Evolutionary conservation across 1,139 yeast genomes (phyloP).

Genomic region (Keqinozyma sinolaborantium): DNA sequence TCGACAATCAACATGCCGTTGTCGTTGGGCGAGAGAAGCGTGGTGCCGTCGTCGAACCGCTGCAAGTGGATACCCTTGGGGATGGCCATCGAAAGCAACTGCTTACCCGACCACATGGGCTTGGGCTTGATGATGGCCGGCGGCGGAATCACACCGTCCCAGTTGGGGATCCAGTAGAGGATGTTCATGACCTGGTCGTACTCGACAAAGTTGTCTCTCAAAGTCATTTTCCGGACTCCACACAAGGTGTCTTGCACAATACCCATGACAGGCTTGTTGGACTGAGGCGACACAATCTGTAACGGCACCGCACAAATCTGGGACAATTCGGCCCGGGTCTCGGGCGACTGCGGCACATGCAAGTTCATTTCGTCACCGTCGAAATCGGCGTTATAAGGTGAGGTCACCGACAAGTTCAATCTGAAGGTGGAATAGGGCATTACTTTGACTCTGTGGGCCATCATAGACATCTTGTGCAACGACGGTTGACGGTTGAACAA

Average conservation of each 20-base stretch:
- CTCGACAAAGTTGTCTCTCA: conserved; percentile 84
- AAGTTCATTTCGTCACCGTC: conserved; percentile 99
- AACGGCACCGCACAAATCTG: conserved; percentile 96
- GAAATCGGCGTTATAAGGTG: conserved; percentile 99
- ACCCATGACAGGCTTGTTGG: conserved; percentile 99
- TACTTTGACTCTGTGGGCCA: conserved; percentile 99
- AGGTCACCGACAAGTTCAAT: conserved; percentile 91
- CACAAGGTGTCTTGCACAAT: conserved; percentile 98
- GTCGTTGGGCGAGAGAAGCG: conserved; percentile 82
- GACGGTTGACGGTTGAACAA: conserved; percentile 99
- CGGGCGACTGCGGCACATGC: conserved; percentile 98
- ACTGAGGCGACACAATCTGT: conserved; percentile 97
- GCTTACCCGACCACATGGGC: conserved; percentile 98
- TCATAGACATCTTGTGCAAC: conserved; percentile 98
- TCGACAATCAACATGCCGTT: conserved; percentile 89
- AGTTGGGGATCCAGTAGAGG: conserved; percentile 94
- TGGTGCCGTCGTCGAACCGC: conserved; percentile 86
- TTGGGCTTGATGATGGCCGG: conserved; percentile 94
- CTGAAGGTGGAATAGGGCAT: conserved; percentile 99
- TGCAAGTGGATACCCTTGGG: conserved; percentile 95
- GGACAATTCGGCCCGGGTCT: conserved; percentile 92
- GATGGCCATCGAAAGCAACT: conserved; percentile 85
- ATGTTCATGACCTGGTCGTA: conserved; percentile 95
- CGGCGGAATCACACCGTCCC: conserved; percentile 99
- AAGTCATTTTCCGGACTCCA: conserved; percentile 94